Conservation (phyloP, 1,284 basidiomycete species). For the Tylopilus orsonianus region DNA sequence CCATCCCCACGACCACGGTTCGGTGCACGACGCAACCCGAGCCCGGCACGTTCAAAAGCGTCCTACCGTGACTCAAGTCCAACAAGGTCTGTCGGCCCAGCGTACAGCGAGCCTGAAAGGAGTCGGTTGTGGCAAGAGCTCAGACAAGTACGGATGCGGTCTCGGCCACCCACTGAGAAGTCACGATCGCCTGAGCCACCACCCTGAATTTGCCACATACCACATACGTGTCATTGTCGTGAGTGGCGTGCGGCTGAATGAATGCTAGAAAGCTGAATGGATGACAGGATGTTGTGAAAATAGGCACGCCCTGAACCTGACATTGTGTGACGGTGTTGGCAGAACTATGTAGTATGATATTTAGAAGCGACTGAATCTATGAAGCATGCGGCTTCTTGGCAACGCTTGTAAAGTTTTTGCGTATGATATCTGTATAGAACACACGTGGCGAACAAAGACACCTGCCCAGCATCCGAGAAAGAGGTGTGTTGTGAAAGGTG, state of each 20-base stretch:
- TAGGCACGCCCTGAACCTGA: slow-evolving; percentile 2
- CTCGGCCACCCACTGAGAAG: slow-evolving; percentile 44
- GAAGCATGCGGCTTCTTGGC: slow-evolving; percentile 14
- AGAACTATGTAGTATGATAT: slow-evolving; percentile 15
- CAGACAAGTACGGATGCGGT: slow-evolving; percentile 48
- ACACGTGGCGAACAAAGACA: slow-evolving; percentile 13
- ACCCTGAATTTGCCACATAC: slow-evolving; percentile 32
- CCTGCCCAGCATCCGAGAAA: slow-evolving; percentile 2
- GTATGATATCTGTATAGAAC: too few species aligned
- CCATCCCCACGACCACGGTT: slow-evolving; percentile 30
- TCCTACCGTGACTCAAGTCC: slow-evolving; percentile 36
- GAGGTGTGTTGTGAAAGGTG: slow-evolving; percentile 7
- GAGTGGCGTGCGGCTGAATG: slow-evolving; percentile 17
- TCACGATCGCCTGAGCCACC: slow-evolving; percentile 39
- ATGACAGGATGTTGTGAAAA: slow-evolving; percentile 25
- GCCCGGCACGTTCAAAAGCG: slow-evolving; percentile 30
- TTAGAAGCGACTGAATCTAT: slow-evolving; percentile 20
- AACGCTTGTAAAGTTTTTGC: slow-evolving; percentile 14
- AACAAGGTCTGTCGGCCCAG: slow-evolving; percentile 24
- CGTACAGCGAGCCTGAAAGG: slow-evolving; percentile 37
- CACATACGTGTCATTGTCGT: slow-evolving; percentile 12
- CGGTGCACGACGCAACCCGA: slow-evolving; percentile 25
- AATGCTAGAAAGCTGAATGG: slow-evolving; percentile 29
- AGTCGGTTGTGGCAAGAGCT: slow-evolving; percentile 61
- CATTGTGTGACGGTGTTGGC: slow-evolving; percentile 1